Conservation (phyloP, 2,329 filamentous ascomycete genomes). For the Arachnomyces sp. region DNA sequence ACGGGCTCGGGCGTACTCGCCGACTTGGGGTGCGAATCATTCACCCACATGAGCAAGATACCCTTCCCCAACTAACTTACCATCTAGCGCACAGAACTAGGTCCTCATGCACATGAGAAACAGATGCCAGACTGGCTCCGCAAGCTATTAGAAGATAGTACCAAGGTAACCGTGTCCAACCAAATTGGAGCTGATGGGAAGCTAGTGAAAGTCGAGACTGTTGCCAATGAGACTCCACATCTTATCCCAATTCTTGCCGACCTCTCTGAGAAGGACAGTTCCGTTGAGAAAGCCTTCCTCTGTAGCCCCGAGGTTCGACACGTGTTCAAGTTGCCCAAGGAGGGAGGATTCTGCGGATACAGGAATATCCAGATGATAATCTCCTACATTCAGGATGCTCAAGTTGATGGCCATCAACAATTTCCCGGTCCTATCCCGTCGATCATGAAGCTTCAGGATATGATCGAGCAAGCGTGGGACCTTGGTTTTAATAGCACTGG, state of each 20-base stretch:
- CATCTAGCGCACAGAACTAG: conserved; percentile 53
- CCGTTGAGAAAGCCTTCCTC: conserved; percentile 65
- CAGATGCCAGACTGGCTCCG: conserved; percentile 66
- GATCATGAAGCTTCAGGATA: conserved; percentile 74
- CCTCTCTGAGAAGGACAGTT: conserved; percentile 57
- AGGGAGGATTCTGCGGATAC: conserved; percentile 92
- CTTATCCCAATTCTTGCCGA: conserved; percentile 57
- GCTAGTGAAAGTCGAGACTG: conserved; percentile 32
- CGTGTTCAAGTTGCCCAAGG: conserved; percentile 70
- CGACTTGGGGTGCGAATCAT: conserved; percentile 17
- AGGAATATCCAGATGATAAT: conserved; percentile 88
- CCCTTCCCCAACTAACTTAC: conserved; percentile 12
- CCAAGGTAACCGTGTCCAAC: conserved; percentile 50
- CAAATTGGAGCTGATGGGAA: conserved; percentile 38
- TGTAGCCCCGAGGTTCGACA: conserved; percentile 71
- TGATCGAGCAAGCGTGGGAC: conserved; percentile 85
- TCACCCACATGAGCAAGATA: neutral
- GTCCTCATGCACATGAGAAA: conserved; percentile 64
- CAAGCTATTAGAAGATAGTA: conserved; percentile 53
- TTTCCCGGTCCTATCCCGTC: conserved; percentile 61
- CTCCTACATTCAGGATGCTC: conserved; percentile 63
- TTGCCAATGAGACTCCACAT: conserved; percentile 43
- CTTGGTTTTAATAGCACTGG: conserved; percentile 69
- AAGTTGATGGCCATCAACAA: conserved; percentile 49
- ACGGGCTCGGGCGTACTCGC: conserved; percentile 11